Conservation (phyloP, 441 rosid genomes). For the Eutrema salsugineum region DNA sequence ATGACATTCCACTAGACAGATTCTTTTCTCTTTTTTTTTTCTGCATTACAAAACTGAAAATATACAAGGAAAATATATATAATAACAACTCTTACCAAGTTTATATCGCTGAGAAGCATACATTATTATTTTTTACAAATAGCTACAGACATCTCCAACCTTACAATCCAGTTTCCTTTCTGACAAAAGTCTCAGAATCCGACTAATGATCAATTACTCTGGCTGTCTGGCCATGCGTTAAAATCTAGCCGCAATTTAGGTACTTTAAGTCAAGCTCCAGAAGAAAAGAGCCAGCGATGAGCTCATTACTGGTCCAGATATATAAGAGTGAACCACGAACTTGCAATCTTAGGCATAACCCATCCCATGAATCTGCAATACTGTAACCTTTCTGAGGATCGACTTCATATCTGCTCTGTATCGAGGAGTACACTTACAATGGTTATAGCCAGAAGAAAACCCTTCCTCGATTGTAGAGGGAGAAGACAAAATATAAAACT, state of each 20-base stretch:
- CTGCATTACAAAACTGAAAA: not conserved
- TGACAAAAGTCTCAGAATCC: slow-evolving; percentile 11
- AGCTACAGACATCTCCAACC: slow-evolving; percentile 10
- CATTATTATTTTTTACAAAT: slow-evolving; percentile 17
- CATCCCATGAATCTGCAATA: not conserved
- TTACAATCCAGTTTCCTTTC: slow-evolving; percentile 15
- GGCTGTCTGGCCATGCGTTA: too few relatives aligned
- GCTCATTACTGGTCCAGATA: slow-evolving; percentile 4
- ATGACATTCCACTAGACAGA: not conserved
- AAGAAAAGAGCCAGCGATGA: not conserved
- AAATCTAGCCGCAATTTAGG: not conserved
- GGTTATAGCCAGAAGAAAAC: not conserved
- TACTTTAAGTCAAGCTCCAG: not conserved
- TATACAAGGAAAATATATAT: not conserved
- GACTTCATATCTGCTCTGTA: not conserved
- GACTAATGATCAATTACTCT: slow-evolving; percentile 7
- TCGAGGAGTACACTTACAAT: slow-evolving; percentile 2
- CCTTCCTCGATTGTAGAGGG: slow-evolving; percentile 29
- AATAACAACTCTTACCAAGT: slow-evolving; percentile 14
- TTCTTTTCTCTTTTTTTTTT: not conserved
- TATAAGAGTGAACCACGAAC: not conserved
- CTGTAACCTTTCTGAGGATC: not conserved
- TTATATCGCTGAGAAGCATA: slow-evolving; percentile 1
- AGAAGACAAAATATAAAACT: slow-evolving; percentile 26
- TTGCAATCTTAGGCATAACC: slow-evolving; percentile 8